Percentiles rank a stretch among this genome's conserved stretches.
These are phyloP conservation scores for Tricholoma flavovirens DNA, from an alignment of 768 basidiomycete species.

Conservation along the genomic window DNA sequence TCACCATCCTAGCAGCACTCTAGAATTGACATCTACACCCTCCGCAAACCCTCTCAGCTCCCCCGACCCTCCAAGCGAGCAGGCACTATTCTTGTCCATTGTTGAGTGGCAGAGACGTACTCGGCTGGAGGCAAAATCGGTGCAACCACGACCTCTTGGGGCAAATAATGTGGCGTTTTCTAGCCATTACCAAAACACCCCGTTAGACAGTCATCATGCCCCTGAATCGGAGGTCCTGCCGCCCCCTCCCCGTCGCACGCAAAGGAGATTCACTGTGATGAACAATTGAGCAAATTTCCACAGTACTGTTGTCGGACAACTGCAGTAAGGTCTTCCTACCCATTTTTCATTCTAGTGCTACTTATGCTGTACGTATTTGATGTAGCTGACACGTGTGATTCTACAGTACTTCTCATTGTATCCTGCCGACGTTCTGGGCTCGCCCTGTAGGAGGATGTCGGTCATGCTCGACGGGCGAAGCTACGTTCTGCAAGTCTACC, in stretches of 20 bases:
- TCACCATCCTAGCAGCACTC: neutral
- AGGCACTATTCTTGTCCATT: constrained; percentile 19
- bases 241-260: constrained; percentile 13
- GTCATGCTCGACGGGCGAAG: neutral
- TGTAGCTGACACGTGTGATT: neutral
- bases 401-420: neutral
- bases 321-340: neutral
- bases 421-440: neutral
- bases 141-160: constrained; percentile 20
- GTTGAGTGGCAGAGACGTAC: constrained; percentile 26
- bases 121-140: constrained; percentile 17
- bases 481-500: neutral
- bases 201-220: constrained; percentile 13
- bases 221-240: constrained; percentile 13
- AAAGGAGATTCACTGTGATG: constrained; percentile 27
- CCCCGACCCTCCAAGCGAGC: constrained; percentile 9
- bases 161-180: constrained; percentile 23
- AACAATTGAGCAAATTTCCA: constrained; percentile 18
- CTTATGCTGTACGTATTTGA: neutral
- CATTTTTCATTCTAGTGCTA: neutral
- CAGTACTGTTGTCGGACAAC: neutral
- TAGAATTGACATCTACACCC: constrained; percentile 2
- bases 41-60: constrained; percentile 1
- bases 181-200: constrained; percentile 27
- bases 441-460: neutral